Base-by-base conservation (phyloP, 1,284 basidiomycete species). In the Ceratobasidium sp. region DNA sequence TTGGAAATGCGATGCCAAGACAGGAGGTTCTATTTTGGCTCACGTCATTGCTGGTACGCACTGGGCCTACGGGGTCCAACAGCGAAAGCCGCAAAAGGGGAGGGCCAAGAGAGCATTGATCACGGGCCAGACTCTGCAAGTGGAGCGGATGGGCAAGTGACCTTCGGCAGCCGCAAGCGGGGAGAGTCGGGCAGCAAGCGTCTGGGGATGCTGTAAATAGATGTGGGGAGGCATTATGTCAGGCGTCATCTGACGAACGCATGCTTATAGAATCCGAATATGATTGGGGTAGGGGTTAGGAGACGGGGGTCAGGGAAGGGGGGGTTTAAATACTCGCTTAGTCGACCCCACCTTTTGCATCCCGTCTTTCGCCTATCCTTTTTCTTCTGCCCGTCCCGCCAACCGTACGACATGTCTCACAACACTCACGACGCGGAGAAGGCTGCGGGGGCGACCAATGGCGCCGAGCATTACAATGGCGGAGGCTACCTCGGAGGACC, bases 321-420 rank as follows among this genome's bases (percentile, higher is more conserved):
- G 62, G 35, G 7, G 31, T n/a, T 65, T 65, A 65, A 62, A 62
- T 65, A 65, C 35, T 38, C 12, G 45, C 47, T 5, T 22, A 49
- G 27, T 50, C 62, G 49, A 49, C 62, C 50, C 62, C 62, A 31
- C 22, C 34, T 31, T 29, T 49, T n/a, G 40, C 25, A 35, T 53
- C 62, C 62, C 62, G 62, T 65, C 49, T 65, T 65, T 65, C 62
- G 62, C 62, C 62, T 65, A 65, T 31, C 47, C 49, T 20, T 47
- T 22, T 8, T 7, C 7, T 47, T 40, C 32, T 13, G 17, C 25
- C 22, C 58, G 32, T 35, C 27, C 22, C 31, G 17, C 42, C 20
- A 15, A n/a, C 12, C 55, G 31, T 25, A 22, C 15, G n/a, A n/a
- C 49, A 53, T 65, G 62, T 65, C 50, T 34, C 62, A 65, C 62